Evolutionary conservation across 371 early-diverging fungal species (phyloP).

Genomic region (Paramicrosporidium saccamoebae): DNA sequence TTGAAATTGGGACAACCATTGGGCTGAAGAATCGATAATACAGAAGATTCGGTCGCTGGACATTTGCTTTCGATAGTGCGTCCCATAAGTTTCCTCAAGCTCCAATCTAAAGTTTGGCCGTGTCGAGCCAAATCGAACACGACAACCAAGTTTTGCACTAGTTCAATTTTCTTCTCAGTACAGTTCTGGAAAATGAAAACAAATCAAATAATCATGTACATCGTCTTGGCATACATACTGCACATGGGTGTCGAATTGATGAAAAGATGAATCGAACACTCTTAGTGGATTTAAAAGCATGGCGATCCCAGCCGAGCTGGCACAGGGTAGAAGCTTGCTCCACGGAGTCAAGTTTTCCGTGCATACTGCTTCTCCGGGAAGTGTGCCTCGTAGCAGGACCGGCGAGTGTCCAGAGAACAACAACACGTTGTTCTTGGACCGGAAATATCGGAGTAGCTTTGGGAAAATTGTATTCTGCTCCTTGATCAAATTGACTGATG

Average conservation of each 20-base stretch:
- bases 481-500: slow-evolving; percentile 71
- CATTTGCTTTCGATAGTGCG: too few species aligned
- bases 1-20: too few species aligned
- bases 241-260: slow-evolving; percentile 44
- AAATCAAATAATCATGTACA: too few species aligned
- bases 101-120: too few species aligned
- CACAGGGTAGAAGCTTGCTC: slow-evolving; percentile 75
- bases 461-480: slow-evolving; percentile 34
- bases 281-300: slow-evolving; percentile 48
- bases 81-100: too few species aligned
- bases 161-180: too few species aligned
- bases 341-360: slow-evolving; percentile 92
- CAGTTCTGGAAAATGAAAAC: too few species aligned
- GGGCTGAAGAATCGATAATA: too few species aligned
- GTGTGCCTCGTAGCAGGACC: slow-evolving; percentile 24
- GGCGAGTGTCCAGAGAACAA: slow-evolving; percentile 1
- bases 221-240: slow-evolving; percentile 13
- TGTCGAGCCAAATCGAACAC: too few species aligned
- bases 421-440: slow-evolving; percentile 4
- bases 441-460: slow-evolving; percentile 21
- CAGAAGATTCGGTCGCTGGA: too few species aligned
- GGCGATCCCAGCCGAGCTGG: slow-evolving; percentile 52
- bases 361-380: slow-evolving; percentile 72
- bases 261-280: slow-evolving; percentile 53
- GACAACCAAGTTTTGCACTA: too few species aligned